Percentiles rank a stretch among this genome's conserved stretches.
Evolutionary conservation across 768 basidiomycete species (phyloP).

Genomic region (Hygrophoropsis aurantiaca): DNA sequence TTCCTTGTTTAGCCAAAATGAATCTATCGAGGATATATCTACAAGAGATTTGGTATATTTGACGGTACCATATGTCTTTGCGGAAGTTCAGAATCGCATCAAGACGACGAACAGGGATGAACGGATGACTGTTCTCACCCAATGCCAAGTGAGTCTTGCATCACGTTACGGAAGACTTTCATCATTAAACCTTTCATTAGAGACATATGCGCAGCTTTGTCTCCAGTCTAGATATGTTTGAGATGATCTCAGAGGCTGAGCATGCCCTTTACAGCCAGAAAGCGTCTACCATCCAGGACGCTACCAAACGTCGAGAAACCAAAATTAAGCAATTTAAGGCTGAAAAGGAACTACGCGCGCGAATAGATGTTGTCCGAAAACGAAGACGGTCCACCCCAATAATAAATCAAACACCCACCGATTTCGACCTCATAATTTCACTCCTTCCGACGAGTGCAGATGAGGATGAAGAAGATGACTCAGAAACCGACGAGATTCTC

Average conservation of each 20-base stretch:
- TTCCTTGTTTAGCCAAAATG: constrained; percentile 81
- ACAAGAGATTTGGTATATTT: constrained; percentile 77
- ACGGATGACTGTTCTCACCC: constrained; percentile 53
- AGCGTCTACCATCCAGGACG: constrained; percentile 53
- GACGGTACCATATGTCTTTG: constrained; percentile 63
- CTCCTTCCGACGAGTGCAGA: constrained; percentile 46
- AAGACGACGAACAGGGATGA: constrained; percentile 55
- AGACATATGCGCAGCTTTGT: constrained; percentile 47
- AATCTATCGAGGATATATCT: constrained; percentile 77
- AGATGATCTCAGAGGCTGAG: constrained; percentile 63
- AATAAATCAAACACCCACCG: constrained; percentile 36
- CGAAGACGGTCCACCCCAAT: constrained; percentile 43
- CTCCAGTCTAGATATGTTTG: constrained; percentile 58
- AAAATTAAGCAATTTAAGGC: constrained; percentile 91
- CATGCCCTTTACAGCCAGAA: constrained; percentile 52
- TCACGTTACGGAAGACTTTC: not conserved
- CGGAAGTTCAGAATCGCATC: constrained; percentile 64
- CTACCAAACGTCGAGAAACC: constrained; percentile 70
- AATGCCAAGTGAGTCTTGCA: constrained; percentile 53
- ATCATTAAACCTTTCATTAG: constrained; percentile 33
- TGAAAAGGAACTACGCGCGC: constrained; percentile 75
- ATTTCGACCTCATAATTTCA: constrained; percentile 65
- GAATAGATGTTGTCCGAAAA: constrained; percentile 63
- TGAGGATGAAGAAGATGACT: constrained; percentile 48
- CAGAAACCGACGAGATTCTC: constrained; percentile 61